Base-by-base conservation (phyloP, 1,284 basidiomycete species). In the Ceratobasidium papillatum region DNA sequence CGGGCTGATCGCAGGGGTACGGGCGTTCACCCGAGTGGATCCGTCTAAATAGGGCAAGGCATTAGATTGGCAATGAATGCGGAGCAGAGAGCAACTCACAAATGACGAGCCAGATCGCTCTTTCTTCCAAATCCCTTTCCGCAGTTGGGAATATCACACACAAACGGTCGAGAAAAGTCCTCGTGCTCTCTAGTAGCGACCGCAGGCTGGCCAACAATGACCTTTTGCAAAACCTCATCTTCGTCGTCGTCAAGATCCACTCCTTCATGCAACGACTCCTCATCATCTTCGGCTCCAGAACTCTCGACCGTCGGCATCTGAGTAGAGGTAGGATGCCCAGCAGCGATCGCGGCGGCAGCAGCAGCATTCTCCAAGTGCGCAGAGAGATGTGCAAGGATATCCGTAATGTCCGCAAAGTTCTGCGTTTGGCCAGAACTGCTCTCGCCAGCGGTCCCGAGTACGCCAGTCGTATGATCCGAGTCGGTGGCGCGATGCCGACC, bases 21-120 rank as follows among this genome's bases (percentile, higher is more conserved):
- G 94, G 94, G 63, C 94, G 88, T 81, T 96, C 94, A 36, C 94
- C 94, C 0, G 94, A 95, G 80, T 96, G 94, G 83, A 95, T 95
- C 66, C 93, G 58, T 27, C 58, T 66, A 52, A 59, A 22, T 43
- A 34, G 36, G 47, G n/a, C 45, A 59, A 47, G 63, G 74, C 25
- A 75, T 72, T 77, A 69, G 41, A 19, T 32, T 38, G 1, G 4
- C 17, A 19, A 22, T 5, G 54, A 19, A 47, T 5, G 12, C n/a
- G 36, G 25, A 32, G n/a, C 3, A 56, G 9, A 17, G n/a, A 30
- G 19, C 11, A 47, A 58, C 66, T 43, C 54, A 69, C 66, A 54
- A 32, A 41, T 69, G 66, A 7, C 66, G 66, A 56, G 66, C 73
- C 22, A 59, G 47, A 30, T 59, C 56, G n/a, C 74, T 66, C 63